A percentile compares a stretch with the other conserved stretches of the same genome.
Conservation (phyloP, 2,329 filamentous ascomycete genomes). For the Biscogniauxia sp. region DNA sequence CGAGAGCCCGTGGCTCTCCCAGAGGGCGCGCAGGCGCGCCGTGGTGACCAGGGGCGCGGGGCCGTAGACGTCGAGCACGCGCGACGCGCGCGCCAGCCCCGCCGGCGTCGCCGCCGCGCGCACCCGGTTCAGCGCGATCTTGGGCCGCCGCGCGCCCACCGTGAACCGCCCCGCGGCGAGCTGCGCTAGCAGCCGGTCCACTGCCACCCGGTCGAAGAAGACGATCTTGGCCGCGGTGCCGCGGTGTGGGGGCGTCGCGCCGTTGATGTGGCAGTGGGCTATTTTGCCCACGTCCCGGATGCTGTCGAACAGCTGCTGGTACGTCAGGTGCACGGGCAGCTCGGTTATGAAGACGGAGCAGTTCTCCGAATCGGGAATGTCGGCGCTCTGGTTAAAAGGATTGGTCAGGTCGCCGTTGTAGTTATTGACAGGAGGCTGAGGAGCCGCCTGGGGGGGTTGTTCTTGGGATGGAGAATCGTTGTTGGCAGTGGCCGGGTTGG, state of each 20-base stretch:
- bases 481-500: no score
- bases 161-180: neutral
- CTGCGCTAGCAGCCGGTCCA: slow-evolving; percentile 7
- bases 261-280: slow-evolving; percentile 5
- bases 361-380: slow-evolving; percentile 8
- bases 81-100: no score
- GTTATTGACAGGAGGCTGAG: no score
- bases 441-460: no score
- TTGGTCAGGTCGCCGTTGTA: slow-evolving; percentile 11
- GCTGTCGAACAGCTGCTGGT: slow-evolving; percentile 14
- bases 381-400: slow-evolving; percentile 7
- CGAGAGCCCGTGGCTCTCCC: no score
- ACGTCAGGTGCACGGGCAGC: slow-evolving; percentile 5
- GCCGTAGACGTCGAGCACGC: no score
- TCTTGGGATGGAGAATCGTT: no score
- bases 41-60: no score
- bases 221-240: slow-evolving; percentile 10
- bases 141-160: slow-evolving; percentile 4
- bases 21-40: no score
- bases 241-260: neutral
- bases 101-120: no score
- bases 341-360: slow-evolving; percentile 12
- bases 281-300: slow-evolving; percentile 11
- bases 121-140: slow-evolving; percentile 4
- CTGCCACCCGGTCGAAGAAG: slow-evolving; percentile 12